Percentiles rank a stretch among this genome's conserved stretches.
phyloP scores from a whole-genome alignment of 805 yeast genomes.

The Clavispora santaluciae region DNA sequence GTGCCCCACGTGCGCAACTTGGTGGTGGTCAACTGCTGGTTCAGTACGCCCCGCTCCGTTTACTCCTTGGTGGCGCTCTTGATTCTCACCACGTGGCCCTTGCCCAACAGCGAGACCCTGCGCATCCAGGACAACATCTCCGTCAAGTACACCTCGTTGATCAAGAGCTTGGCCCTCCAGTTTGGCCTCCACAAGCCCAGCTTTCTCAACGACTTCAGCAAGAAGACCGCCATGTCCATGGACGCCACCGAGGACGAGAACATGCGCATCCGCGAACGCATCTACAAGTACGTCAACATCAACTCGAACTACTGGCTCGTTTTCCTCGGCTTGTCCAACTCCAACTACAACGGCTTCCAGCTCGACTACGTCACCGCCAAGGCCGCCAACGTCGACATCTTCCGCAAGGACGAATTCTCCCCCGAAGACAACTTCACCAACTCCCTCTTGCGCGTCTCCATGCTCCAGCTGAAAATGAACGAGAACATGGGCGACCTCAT shows the following conservation, averaged over 20 bases:
- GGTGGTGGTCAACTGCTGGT: constrained; percentile 41
- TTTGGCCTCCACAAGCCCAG: constrained; percentile 40
- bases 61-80: constrained; percentile 34
- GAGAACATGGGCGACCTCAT: constrained; percentile 33
- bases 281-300: constrained; percentile 39
- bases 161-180: constrained; percentile 37
- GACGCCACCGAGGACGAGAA: constrained; percentile 26
- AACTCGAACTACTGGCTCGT: constrained; percentile 42
- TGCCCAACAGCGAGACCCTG: constrained; percentile 24
- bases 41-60: constrained; percentile 40
- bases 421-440: constrained; percentile 19
- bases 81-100: constrained; percentile 43
- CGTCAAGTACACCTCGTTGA: constrained; percentile 32
- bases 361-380: constrained; percentile 37
- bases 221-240: constrained; percentile 21
- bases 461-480: constrained; percentile 36
- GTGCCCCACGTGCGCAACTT: constrained; percentile 31
- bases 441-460: constrained; percentile 25
- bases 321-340: constrained; percentile 32
- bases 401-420: constrained; percentile 8
- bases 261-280: constrained; percentile 34
- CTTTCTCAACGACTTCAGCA: constrained; percentile 39
- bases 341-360: constrained; percentile 19
- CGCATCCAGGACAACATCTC: constrained; percentile 29
- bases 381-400: constrained; percentile 25